Evolutionary conservation across 768 basidiomycete genomes (phyloP), one percentile per base, ranked within the genome.

Genomic region (Boletus vermiculosoides): DNA sequence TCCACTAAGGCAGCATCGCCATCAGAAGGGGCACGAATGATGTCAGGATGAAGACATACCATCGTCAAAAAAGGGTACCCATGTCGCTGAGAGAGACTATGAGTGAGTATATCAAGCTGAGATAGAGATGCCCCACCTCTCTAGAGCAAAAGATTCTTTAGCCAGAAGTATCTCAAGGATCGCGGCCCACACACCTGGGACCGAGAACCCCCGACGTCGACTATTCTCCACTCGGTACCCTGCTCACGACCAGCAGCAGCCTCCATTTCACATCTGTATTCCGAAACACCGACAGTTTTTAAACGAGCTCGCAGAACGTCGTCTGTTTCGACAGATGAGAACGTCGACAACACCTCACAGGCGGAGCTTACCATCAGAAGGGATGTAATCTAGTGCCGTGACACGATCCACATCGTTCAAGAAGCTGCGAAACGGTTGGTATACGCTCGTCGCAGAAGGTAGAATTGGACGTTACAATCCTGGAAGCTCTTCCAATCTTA

Each of bases 181-280:
- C 53, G 42, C 36, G 25, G 55, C 4, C 50, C 11, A 66, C 77
- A 63, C 59, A 80, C 80, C 73, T 81, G 80, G 48, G 78, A 79
- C 49, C 80, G 72, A 56, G 79, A 80, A 54, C 80, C 80, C 18
- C 80, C 80, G 40, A 82, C 80, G 55, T 82, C 80, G 45, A 81
- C 75, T 65, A 82, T 81, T 54, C 81, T 74, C 80, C 80, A 82
- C 56, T 83, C 78, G 2, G 80, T 76, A 13, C 81, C 80, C 48
- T 76, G 75, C 58, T 82, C 81, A 33, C 76, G 73, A 22, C 81
- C 74, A 28, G 74, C 75, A 6, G 74, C 77, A 10, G 85, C 80
- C 63, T 80, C 90, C 86, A 92, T 90, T 74, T 89, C 84, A 61
- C 90, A 92, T 69, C 80, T 85, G 73, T 92, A 90, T 70, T 92